Evolutionary conservation across 768 basidiomycete genomes (phyloP).

Genomic region (Tylopilus vinaceipallidus): DNA sequence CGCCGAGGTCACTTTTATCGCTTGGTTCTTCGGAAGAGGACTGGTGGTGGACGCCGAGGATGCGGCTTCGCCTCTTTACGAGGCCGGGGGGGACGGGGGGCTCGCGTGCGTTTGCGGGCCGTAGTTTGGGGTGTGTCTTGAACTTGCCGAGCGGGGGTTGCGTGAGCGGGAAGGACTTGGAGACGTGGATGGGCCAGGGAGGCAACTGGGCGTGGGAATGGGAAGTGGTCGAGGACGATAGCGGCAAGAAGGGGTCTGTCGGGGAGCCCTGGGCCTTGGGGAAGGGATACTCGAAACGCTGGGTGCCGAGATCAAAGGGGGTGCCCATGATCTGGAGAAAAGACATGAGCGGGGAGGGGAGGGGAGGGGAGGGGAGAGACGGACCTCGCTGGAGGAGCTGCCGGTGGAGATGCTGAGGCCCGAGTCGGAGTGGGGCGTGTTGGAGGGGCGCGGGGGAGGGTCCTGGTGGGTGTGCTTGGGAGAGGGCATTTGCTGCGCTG

Average conservation of each 20-base stretch:
- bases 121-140: constrained; percentile 32
- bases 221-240: constrained; percentile 21
- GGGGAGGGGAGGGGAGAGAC: constrained; percentile 3
- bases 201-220: constrained; percentile 26
- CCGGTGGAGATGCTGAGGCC: constrained; percentile 31
- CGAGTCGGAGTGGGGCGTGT: constrained; percentile 27
- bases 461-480: constrained; percentile 18
- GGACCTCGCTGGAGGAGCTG: constrained; percentile 33
- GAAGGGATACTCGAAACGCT: constrained; percentile 34
- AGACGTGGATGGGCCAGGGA: constrained; percentile 26
- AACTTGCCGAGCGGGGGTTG: constrained; percentile 26
- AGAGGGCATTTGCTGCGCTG: constrained; percentile 19
- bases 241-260: constrained; percentile 25
- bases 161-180: constrained; percentile 32
- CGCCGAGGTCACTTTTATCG: constrained; percentile 27
- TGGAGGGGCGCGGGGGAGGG: neutral
- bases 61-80: constrained; percentile 26
- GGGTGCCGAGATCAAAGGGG: constrained; percentile 33
- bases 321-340: constrained; percentile 31
- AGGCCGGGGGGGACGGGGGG: constrained; percentile 33
- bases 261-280: constrained; percentile 30
- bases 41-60: constrained; percentile 23
- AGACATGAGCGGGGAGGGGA: neutral
- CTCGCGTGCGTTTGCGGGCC: constrained; percentile 26
- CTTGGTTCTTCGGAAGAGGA: constrained; percentile 29